phyloP scores from a whole-genome alignment of 2,329 filamentous ascomycete species.

The Trichoderma sp. region DNA sequence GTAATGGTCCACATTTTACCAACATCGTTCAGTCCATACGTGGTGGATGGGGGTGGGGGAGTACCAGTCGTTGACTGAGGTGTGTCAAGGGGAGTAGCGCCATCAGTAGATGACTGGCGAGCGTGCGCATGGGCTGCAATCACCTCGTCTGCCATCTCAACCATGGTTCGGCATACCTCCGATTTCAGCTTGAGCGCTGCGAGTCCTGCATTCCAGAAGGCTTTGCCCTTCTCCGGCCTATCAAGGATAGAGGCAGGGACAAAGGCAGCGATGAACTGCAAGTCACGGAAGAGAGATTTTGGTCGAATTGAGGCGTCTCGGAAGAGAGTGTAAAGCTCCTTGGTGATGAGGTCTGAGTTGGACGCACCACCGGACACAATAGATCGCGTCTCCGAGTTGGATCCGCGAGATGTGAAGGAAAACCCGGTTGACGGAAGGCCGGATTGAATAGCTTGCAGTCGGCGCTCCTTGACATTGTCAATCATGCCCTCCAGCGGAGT shows the following conservation, averaged over 20 bases:
- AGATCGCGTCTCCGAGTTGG: slow-evolving; percentile 49
- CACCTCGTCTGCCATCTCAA: slow-evolving; percentile 58
- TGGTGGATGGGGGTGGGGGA: slow-evolving; percentile 51
- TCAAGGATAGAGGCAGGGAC: slow-evolving; percentile 61
- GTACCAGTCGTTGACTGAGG: slow-evolving; percentile 40
- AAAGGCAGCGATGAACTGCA: slow-evolving; percentile 71
- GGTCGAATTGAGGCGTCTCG: slow-evolving; percentile 68
- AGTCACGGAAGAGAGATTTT: slow-evolving; percentile 75
- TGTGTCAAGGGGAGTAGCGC: slow-evolving; percentile 28
- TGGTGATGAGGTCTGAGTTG: slow-evolving; percentile 64
- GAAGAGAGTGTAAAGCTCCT: slow-evolving; percentile 66
- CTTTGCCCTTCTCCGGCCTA: slow-evolving; percentile 65
- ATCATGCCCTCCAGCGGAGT: slow-evolving; percentile 64
- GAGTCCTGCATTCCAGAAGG: slow-evolving; percentile 86
- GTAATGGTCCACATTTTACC: slow-evolving; percentile 90
- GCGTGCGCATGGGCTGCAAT: slow-evolving; percentile 62
- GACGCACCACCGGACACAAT: slow-evolving; percentile 48
- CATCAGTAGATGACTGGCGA: slow-evolving; percentile 47
- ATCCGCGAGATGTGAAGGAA: slow-evolving; percentile 35
- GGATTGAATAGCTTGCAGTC: slow-evolving; percentile 50
- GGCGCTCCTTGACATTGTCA: slow-evolving; percentile 66
- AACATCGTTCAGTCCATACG: slow-evolving; percentile 74
- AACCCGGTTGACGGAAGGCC: slow-evolving; percentile 30
- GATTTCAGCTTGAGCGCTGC: slow-evolving; percentile 87
- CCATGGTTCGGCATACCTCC: slow-evolving; percentile 79